These are phyloP conservation scores for Chlamydomonas urium DNA, from an alignment of 139 green algal genomes.

Conservation along the genomic window DNA sequence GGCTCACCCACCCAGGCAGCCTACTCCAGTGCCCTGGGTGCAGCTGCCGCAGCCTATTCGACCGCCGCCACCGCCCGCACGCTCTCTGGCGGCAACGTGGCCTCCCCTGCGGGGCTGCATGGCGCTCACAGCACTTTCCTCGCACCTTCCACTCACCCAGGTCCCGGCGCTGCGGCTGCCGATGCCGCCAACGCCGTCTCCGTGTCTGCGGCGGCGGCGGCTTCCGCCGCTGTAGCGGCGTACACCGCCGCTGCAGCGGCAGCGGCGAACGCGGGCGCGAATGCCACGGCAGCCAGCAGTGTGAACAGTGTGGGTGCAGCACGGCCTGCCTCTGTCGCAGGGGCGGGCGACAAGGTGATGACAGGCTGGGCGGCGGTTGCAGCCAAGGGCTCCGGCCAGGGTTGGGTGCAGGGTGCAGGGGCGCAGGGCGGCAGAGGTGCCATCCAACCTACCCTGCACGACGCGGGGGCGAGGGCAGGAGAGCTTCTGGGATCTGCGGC, in stretches of 20 bases:
- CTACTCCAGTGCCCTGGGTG: neutral
- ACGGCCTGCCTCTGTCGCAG: neutral
- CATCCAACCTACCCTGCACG: too few relatives aligned
- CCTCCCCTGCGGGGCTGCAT: neutral
- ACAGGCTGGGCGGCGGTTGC: constrained; percentile 20
- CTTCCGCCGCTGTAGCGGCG: neutral
- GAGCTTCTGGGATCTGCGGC: too few relatives aligned
- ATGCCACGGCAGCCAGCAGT: too few relatives aligned
- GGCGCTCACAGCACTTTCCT: neutral
- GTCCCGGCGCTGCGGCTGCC: too few relatives aligned
- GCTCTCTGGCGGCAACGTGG: neutral
- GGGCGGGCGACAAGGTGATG: neutral
- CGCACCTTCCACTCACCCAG: neutral
- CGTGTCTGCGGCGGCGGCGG: neutral
- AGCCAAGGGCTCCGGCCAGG: neutral
- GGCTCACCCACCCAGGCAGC: neutral
- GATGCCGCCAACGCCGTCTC: neutral
- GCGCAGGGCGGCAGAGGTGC: neutral
- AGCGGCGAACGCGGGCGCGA: too few relatives aligned
- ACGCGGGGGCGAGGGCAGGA: too few relatives aligned
- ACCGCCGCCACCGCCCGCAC: neutral
- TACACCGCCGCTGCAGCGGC: neutral
- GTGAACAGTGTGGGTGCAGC: constrained; percentile 13
- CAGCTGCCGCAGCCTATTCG: neutral
- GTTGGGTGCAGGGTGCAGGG: too few relatives aligned